Conservation (phyloP, 2,329 filamentous ascomycete species). For the Neospermospora avenae region DNA sequence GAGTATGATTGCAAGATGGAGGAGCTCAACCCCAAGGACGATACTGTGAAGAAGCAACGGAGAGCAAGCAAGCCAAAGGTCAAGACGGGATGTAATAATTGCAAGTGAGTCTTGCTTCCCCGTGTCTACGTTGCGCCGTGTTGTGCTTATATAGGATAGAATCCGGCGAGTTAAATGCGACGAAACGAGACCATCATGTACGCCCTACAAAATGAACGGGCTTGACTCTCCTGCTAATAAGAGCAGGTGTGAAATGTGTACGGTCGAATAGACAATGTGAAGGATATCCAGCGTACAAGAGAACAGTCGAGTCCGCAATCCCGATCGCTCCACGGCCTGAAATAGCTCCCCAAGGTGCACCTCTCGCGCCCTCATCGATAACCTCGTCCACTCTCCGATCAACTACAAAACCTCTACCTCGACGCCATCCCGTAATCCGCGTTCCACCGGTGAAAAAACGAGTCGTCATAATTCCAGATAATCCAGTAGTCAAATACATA, state of each 20-base stretch:
- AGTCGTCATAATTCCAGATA: not conserved
- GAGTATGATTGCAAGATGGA: not conserved
- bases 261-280: constrained; percentile 56
- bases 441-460: not conserved
- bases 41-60: constrained; percentile 10
- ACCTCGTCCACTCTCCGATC: not conserved
- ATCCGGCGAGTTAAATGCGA: constrained; percentile 64
- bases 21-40: not conserved
- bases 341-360: constrained; percentile 1
- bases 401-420: not conserved
- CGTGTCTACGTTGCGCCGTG: constrained; percentile 17
- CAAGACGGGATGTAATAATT: constrained; percentile 64
- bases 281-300: constrained; percentile 49
- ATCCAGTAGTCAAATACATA: not conserved
- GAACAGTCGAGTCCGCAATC: constrained; percentile 19
- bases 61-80: constrained; percentile 47
- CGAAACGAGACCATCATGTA: constrained; percentile 58
- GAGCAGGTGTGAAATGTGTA: constrained; percentile 46
- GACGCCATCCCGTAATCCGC: not conserved
- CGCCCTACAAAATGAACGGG: constrained; percentile 12
- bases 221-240: not conserved
- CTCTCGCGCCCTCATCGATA: constrained; percentile 4
- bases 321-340: constrained; percentile 28
- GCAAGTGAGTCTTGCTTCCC: constrained; percentile 52
- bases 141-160: constrained; percentile 38